Conservation (phyloP, 208 protist genomes). For the Angomonas deanei region DNA sequence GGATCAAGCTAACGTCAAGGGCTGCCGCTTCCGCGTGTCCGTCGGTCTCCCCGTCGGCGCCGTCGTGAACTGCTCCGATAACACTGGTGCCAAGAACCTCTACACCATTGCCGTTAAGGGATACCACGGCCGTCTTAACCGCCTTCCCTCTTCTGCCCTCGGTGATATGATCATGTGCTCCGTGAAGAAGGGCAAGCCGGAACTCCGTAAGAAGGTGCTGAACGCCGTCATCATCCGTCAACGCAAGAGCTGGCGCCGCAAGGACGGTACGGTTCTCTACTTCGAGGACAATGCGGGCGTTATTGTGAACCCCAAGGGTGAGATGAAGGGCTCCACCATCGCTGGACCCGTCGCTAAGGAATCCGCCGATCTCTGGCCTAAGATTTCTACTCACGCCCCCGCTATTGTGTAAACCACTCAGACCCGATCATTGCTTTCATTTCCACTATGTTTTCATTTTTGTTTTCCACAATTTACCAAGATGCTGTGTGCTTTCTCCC, state of each 20-base stretch:
- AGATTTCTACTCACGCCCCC: slow-evolving; percentile 95
- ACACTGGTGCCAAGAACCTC: slow-evolving; percentile 99
- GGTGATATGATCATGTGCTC: slow-evolving; percentile 99
- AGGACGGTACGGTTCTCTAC: slow-evolving; percentile 98
- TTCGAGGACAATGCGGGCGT: slow-evolving; percentile 99
- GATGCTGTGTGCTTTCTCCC: background rate
- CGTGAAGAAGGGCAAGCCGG: slow-evolving; percentile 99
- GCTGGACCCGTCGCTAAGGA: slow-evolving; percentile 99
- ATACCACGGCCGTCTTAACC: slow-evolving; percentile 98
- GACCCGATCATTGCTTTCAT: background rate
- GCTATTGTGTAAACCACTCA: slow-evolving; percentile 97
- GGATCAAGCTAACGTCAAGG: slow-evolving; percentile 87
- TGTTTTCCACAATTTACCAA: slow-evolving; percentile 3
- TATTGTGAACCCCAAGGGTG: slow-evolving; percentile 99
- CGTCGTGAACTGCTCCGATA: slow-evolving; percentile 99
- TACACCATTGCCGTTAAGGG: slow-evolving; percentile 99
- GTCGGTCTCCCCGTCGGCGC: slow-evolving; percentile 98
- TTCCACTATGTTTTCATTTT: slow-evolving; percentile 1
- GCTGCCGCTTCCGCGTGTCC: slow-evolving; percentile 98
- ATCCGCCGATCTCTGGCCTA: slow-evolving; percentile 99
- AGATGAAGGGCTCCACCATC: slow-evolving; percentile 99
- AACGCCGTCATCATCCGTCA: slow-evolving; percentile 98
- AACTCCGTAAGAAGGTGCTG: slow-evolving; percentile 99
- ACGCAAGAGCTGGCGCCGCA: slow-evolving; percentile 98
- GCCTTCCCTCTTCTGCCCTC: slow-evolving; percentile 96